A percentile compares a stretch with the other conserved stretches of the same genome.
Conservation (phyloP, 1,284 basidiomycete genomes). For the Xanthoconium separans region DNA sequence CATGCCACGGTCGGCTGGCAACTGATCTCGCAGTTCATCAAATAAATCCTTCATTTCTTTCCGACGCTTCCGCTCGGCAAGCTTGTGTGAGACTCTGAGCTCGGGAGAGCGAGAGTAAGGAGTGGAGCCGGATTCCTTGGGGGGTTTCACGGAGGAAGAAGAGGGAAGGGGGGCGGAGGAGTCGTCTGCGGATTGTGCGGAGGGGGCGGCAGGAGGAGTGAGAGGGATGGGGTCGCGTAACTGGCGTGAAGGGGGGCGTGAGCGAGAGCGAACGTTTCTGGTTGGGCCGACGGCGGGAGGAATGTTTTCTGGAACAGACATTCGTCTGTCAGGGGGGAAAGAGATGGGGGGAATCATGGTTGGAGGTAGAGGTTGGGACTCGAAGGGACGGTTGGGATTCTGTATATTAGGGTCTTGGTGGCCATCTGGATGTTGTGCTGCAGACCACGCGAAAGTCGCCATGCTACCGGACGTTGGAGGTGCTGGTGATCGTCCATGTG, state of each 20-base stretch:
- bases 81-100: constrained; percentile 88
- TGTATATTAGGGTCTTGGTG: constrained; percentile 42
- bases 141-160: constrained; percentile 20
- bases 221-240: constrained; percentile 43
- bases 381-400: constrained; percentile 36
- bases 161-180: constrained; percentile 34
- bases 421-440: constrained; percentile 48
- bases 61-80: constrained; percentile 90
- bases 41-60: constrained; percentile 99
- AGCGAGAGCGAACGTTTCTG: constrained; percentile 60
- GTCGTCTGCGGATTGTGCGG: constrained; percentile 40
- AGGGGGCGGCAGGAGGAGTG: constrained; percentile 35
- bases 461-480: constrained; percentile 57
- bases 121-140: constrained; percentile 57
- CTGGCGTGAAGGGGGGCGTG: constrained; percentile 70
- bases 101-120: constrained; percentile 95
- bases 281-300: constrained; percentile 44
- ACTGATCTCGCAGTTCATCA: constrained; percentile 87
- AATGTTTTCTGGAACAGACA: constrained; percentile 67
- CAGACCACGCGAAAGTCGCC: constrained; percentile 70
- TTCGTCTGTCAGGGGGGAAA: constrained; percentile 64
- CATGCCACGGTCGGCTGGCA: constrained; percentile 89
- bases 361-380: constrained; percentile 37
- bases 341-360: constrained; percentile 57
- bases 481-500: constrained; percentile 59